phyloP scores from a whole-genome alignment of 495 filamentous ascomycete genomes.

The Xylaria acuta region DNA sequence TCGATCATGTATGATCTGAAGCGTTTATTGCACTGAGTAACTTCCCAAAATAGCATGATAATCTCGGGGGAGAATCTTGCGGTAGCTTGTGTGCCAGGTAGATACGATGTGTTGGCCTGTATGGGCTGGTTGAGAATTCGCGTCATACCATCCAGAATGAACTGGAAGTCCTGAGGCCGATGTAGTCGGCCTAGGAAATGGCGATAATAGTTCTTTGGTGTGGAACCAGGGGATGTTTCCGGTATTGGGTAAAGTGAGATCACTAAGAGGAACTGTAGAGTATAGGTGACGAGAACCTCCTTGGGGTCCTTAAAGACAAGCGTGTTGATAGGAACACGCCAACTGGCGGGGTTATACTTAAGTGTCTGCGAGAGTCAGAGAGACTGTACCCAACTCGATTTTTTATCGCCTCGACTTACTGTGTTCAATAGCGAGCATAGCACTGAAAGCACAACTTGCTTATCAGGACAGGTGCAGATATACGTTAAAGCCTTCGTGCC shows the following conservation, averaged over 20 bases:
- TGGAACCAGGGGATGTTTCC: constrained; percentile 64
- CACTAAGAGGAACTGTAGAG: constrained; percentile 87
- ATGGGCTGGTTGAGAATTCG: constrained; percentile 92
- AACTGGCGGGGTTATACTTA: constrained; percentile 95
- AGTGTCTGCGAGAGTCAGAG: constrained; percentile 67
- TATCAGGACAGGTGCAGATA: constrained; percentile 82
- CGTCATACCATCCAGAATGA: constrained; percentile 95
- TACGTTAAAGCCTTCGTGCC: constrained; percentile 90
- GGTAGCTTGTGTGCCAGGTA: constrained; percentile 83
- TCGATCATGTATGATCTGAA: constrained; percentile 98
- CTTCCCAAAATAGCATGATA: constrained; percentile 97
- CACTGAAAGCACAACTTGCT: constrained; percentile 86
- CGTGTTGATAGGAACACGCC: constrained; percentile 94
- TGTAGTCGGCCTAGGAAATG: constrained; percentile 92
- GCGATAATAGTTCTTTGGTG: constrained; percentile 86
- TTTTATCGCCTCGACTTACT: constrained; percentile 57
- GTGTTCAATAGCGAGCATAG: constrained; percentile 96
- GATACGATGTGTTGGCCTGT: constrained; percentile 83
- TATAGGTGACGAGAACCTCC: constrained; percentile 89
- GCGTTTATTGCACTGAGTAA: constrained; percentile 95
- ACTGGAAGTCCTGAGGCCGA: constrained; percentile 96
- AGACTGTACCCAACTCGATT: background rate
- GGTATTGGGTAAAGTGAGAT: constrained; percentile 91
- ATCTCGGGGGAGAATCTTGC: constrained; percentile 94
- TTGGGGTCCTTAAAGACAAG: constrained; percentile 93